Conservation (phyloP, 345 rosid genomes). For the Laguncularia racemosa region DNA sequence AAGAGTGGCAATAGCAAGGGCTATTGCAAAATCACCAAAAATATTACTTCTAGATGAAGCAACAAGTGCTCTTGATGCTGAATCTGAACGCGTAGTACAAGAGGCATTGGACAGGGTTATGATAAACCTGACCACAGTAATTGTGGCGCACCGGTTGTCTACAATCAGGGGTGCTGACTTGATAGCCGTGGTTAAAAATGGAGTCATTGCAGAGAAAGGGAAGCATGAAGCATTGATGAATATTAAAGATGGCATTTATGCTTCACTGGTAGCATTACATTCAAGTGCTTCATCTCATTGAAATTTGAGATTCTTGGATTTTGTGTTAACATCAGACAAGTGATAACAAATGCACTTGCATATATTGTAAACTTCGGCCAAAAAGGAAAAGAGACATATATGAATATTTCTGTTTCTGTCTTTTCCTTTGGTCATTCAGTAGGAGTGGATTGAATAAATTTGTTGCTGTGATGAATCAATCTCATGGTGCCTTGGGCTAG, state of each 20-base stretch:
- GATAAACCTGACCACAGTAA: conserved; percentile 36
- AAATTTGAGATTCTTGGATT: not conserved
- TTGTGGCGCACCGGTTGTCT: conserved; percentile 48
- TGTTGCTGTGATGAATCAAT: no score
- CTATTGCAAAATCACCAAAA: conserved; percentile 32
- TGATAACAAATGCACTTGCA: no score
- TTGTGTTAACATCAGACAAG: no score
- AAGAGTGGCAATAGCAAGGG: conserved; percentile 37
- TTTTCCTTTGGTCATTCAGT: no score
- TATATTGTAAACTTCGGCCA: no score
- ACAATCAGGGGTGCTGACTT: conserved; percentile 43
- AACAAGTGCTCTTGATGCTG: conserved; percentile 37
- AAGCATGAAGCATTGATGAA: conserved; percentile 15
- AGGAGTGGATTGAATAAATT: no score
- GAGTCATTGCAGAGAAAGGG: conserved; percentile 39
- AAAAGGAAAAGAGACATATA: no score
- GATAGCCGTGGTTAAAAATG: conserved; percentile 48
- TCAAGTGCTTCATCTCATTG: conserved; percentile 4
- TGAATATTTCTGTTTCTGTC: no score
- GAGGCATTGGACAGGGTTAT: conserved; percentile 35
- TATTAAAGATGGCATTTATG: conserved; percentile 11
- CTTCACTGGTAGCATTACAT: conserved; percentile 11
- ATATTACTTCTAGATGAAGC: conserved; percentile 37
- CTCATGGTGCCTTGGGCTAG: no score
- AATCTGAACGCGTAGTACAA: conserved; percentile 46